Evolutionary conservation across 2,329 filamentous ascomycete species (phyloP).

Genomic region (Epichloe sibirici): DNA sequence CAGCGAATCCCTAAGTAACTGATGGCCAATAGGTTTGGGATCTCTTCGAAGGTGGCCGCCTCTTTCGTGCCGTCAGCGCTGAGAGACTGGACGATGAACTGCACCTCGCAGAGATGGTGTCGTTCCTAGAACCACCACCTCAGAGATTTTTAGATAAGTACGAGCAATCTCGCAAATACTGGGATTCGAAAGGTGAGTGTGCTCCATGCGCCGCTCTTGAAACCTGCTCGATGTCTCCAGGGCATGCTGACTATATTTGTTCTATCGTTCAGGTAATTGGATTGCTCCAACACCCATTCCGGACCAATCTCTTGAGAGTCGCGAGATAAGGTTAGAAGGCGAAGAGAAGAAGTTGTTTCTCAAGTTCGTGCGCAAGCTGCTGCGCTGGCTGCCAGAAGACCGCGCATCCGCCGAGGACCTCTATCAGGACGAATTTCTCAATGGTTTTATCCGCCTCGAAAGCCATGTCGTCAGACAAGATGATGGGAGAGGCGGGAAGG

Average conservation of each 20-base stretch:
- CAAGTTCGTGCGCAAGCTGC: conserved; percentile 9
- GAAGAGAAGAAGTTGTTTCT: conserved; percentile 12
- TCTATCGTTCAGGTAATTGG: conserved; percentile 13
- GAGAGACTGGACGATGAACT: conserved; percentile 13
- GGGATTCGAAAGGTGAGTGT: no score
- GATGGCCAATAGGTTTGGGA: conserved; percentile 13
- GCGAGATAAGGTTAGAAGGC: conserved; percentile 10
- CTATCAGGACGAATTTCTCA: conserved; percentile 7
- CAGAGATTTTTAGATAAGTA: conserved; percentile 17
- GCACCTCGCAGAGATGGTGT: conserved; percentile 24
- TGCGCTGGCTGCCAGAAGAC: conserved; percentile 15
- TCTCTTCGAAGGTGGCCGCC: conserved; percentile 16
- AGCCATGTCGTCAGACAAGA: background rate
- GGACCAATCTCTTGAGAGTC: conserved; percentile 11
- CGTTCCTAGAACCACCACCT: conserved; percentile 23
- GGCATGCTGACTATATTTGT: no score
- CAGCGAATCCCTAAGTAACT: no score
- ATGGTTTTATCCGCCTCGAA: no score
- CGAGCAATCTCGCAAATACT: no score
- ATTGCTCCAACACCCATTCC: conserved; percentile 14
- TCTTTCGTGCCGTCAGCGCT: conserved; percentile 15
- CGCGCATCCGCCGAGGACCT: conserved; percentile 13
- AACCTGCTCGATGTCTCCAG: no score
- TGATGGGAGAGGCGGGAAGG: no score
- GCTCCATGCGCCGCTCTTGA: conserved; percentile 9